Evolutionary conservation across 2,329 filamentous ascomycete genomes (phyloP), one percentile per base, ranked within the genome.

Genomic region (Paramyrothecium roridum): DNA sequence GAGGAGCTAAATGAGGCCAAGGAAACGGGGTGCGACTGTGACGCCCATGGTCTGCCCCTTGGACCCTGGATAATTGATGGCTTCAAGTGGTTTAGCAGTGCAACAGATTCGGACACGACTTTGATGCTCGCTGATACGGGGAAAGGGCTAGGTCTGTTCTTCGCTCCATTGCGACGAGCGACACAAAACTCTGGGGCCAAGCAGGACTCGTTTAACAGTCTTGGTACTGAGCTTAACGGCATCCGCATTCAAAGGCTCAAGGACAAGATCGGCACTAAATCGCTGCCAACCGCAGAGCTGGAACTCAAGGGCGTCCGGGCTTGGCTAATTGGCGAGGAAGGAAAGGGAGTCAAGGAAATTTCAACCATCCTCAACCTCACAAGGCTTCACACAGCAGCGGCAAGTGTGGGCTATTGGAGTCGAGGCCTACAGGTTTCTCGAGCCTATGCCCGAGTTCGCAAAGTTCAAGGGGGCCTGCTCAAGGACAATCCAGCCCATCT

Each of bases 251-350:
- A 87, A 55, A 79, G 88, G 0, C 74, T 92, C 17, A 91, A 92
- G 72, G 82, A 83, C 67, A 92, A 91, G 64, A 77, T 89, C 3
- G 89, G 88, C 23, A 91, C 88, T 0, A 82, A 82, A 49, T 78
- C 85, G 1, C 74, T 92, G 0, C 88, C 89, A 0, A 91, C 89
- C 0, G 89, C 88, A 0, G 88, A 92, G 67, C 78, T 92, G 1
- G 86, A 87, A 57, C 76, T 89, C 3, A 74, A 78, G 17, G 78
- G 75, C n/a, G 83, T 84, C 77, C 80, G 86, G 2, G 86, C 75
- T 3, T 86, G 86, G 77, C 76, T 91, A 7, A 72, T 93, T 26
- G 89, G 89, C 7, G 72, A 79, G 3, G 80, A 88, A 58, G 88
- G 88, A 1, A 73, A 81, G 45, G 89, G 89, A 2, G 80, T 90